Conservation (phyloP, 2,329 filamentous ascomycete species). For the Scytalidium lignicola region DNA sequence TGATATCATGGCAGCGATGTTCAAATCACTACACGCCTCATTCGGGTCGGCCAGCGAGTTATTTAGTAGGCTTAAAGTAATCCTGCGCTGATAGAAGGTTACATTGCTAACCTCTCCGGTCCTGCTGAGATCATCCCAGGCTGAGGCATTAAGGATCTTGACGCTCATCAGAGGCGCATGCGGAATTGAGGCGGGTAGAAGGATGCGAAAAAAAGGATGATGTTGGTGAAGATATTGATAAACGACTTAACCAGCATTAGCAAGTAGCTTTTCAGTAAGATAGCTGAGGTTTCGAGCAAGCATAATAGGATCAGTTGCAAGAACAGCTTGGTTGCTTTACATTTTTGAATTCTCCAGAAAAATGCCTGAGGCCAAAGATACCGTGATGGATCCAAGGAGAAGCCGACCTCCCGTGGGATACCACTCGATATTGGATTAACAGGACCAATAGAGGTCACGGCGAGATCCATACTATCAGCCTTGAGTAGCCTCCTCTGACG, state of each 20-base stretch:
- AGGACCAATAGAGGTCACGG: too few species aligned
- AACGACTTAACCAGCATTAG: constrained; percentile 8
- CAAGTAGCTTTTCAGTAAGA: too few species aligned
- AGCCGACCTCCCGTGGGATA: neutral
- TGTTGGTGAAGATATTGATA: constrained; percentile 13
- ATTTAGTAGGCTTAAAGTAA: constrained; percentile 10
- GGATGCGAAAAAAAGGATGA: constrained; percentile 15
- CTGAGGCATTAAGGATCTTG: constrained; percentile 17
- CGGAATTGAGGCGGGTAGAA: constrained; percentile 7
- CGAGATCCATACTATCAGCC: too few species aligned
- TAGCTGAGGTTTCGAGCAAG: too few species aligned
- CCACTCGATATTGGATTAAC: too few species aligned
- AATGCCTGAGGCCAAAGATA: constrained; percentile 11
- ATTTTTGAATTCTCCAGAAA: constrained; percentile 10
- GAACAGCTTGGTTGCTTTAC: constrained; percentile 7
- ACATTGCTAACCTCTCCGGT: constrained; percentile 10
- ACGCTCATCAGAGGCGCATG: constrained; percentile 16
- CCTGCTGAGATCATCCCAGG: constrained; percentile 17
- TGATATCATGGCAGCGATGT: neutral
- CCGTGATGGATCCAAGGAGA: constrained; percentile 4
- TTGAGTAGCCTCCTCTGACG: neutral
- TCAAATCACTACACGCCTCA: constrained; percentile 1
- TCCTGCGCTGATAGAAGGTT: constrained; percentile 12
- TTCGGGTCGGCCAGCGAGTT: constrained; percentile 5
- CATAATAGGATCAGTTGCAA: neutral